Conservation (phyloP, 2,329 filamentous ascomycete species). For the Ilyonectria sp. region DNA sequence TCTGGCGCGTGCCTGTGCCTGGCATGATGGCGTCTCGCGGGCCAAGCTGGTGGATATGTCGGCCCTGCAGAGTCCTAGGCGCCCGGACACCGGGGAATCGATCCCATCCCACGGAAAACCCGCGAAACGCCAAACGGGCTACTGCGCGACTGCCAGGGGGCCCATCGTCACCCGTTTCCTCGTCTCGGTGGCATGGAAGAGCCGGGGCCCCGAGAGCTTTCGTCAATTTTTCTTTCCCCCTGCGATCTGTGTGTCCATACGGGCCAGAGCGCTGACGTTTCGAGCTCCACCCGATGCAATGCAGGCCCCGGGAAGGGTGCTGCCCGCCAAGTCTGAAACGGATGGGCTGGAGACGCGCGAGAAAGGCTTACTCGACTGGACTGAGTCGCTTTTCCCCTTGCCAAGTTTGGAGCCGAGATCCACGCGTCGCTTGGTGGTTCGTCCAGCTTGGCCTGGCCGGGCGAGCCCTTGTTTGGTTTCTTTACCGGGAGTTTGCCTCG, state of each 20-base stretch:
- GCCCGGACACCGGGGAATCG: not conserved
- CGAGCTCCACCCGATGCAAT: constrained; percentile 20
- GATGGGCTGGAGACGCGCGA: constrained; percentile 5
- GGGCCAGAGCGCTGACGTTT: constrained; percentile 31
- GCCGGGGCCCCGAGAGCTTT: not conserved
- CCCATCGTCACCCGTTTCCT: not conserved
- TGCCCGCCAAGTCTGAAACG: constrained; percentile 21
- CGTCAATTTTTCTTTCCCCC: not conserved
- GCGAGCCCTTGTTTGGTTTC: not conserved
- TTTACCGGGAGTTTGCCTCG: not conserved
- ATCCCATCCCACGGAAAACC: not conserved
- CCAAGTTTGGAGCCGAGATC: not conserved
- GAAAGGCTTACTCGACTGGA: constrained; percentile 9
- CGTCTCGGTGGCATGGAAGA: not conserved
- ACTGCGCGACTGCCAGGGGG: not conserved
- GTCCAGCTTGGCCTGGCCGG: constrained; percentile 18
- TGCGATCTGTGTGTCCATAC: not conserved
- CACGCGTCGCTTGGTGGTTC: constrained; percentile 34
- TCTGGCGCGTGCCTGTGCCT: not conserved
- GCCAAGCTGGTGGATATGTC: too few relatives aligned
- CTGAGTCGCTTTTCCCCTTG: constrained; percentile 3
- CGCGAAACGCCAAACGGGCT: not conserved
- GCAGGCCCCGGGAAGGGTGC: constrained; percentile 7
- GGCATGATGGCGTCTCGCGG: not conserved
- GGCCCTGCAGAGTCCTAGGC: not conserved